Evolutionary conservation across 2,329 filamentous ascomycete genomes (phyloP), one percentile per base, ranked within the genome.

Genomic region (Aspergillus fumigatiaffinis): DNA sequence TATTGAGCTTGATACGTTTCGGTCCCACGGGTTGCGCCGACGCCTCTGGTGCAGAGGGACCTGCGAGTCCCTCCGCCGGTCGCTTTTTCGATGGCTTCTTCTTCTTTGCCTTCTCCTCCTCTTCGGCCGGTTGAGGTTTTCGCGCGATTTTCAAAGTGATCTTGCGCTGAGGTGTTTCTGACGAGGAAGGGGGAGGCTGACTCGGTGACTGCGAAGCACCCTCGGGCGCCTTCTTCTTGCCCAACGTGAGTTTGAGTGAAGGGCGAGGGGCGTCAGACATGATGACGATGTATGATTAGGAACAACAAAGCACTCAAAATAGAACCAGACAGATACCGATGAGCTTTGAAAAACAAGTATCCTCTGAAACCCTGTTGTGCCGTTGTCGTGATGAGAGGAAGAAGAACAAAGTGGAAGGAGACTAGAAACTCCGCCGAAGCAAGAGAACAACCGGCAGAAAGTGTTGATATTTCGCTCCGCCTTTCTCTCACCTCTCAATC

Each of bases 241-340:
- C 68, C 52, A 77, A 71, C 35, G 72, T 77, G 56, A 78, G 71
- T 61, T 78, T 78, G 21, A 78, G 63, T n/a, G 70, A 65, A 10
- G 71, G 72, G 46, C 71, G 68, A 38, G 68, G 66, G 28, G 68
- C 42, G 26, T 70, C 71, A 38, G 74, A 73, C 73, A 77, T 76
- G 54, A 54, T 64, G 65, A 54, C 10, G 21, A 25, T 23, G 44
- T 47, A 47, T 47, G 10, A 47, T 14, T 7, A 20, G 23, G 21
- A 5, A 47, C 6, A 14, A 23, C 23, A n/a, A 7, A 23, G 44
- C 44, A 2, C 21, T 47, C 12, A 0, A 2, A 4, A 47, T 8
- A 47, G 12, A 14, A 20, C 44, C 10, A 23, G 17, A 14, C 6
- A 17, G 23, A 26, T 14, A 23, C 44, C 4, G 17, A 14, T 2